Percentiles rank a stretch among this genome's conserved stretches.
Conservation (phyloP, 2,329 filamentous ascomycete genomes). For the Trichoderma pleuroti region DNA sequence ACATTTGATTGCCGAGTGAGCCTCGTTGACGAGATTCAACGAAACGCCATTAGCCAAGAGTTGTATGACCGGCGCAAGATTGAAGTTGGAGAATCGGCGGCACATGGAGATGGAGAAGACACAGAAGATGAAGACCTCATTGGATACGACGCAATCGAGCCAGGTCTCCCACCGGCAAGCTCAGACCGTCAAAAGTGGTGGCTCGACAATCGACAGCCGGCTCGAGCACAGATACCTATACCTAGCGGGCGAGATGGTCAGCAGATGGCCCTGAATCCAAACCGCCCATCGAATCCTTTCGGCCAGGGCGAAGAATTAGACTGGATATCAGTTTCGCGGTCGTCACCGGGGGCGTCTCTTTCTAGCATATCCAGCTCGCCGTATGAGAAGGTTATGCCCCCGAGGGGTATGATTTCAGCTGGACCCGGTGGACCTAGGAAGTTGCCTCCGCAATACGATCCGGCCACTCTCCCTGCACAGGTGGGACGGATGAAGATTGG, state of each 20-base stretch:
- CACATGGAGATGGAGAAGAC: conserved; percentile 50
- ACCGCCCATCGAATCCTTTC: conserved; percentile 79
- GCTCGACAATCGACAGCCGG: conserved; percentile 68
- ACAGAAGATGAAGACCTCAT: conserved; percentile 76
- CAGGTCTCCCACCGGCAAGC: conserved; percentile 66
- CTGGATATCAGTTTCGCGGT: conserved; percentile 68
- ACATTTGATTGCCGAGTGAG: conserved; percentile 80
- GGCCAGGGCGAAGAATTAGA: conserved; percentile 69
- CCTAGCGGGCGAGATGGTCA: conserved; percentile 51
- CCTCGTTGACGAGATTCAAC: conserved; percentile 70
- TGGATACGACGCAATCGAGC: conserved; percentile 78
- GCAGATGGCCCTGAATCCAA: conserved; percentile 65
- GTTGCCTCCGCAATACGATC: conserved; percentile 50
- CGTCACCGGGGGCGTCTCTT: conserved; percentile 51
- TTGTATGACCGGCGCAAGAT: conserved; percentile 68
- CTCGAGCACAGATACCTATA: conserved; percentile 66
- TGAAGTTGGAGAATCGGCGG: conserved; percentile 62
- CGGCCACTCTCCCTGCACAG: conserved; percentile 44
- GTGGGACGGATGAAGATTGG: conserved; percentile 42
- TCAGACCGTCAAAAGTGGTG: conserved; percentile 69
- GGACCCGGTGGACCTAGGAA: conserved; percentile 47
- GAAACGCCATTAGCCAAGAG: conserved; percentile 67
- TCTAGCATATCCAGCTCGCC: conserved; percentile 58
- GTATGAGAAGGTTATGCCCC: conserved; percentile 55
- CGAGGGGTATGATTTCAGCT: conserved; percentile 43